Conservation (phyloP, 768 basidiomycete species). For the Boletellus ananas region DNA sequence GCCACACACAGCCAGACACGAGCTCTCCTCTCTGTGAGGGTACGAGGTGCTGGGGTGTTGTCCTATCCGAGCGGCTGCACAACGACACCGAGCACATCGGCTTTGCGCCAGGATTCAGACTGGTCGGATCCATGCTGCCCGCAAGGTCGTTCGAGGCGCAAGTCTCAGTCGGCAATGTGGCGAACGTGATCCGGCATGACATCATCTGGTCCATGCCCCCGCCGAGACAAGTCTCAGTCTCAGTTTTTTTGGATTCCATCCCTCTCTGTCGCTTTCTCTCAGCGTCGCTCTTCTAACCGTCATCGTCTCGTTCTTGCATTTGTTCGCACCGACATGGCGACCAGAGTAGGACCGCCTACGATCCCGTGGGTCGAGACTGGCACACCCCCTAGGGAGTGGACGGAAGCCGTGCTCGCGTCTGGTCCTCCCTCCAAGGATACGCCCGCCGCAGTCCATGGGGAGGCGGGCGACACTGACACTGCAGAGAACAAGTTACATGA, state of each 20-base stretch:
- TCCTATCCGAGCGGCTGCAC: too few relatives aligned
- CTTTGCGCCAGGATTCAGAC: too few relatives aligned
- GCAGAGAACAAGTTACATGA: neutral
- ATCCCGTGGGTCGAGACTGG: slow-evolving; percentile 18
- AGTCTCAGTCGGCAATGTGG: slow-evolving; percentile 7
- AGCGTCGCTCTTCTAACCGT: neutral
- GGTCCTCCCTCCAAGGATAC: neutral
- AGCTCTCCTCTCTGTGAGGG: too few relatives aligned
- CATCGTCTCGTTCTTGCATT: neutral
- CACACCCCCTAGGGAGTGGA: slow-evolving; percentile 16
- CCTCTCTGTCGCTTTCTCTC: too few relatives aligned
- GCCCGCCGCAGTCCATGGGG: neutral
- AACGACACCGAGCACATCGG: too few relatives aligned
- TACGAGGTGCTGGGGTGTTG: too few relatives aligned
- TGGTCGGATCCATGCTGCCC: too few relatives aligned
- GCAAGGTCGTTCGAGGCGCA: too few relatives aligned
- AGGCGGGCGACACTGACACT: neutral
- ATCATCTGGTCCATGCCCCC: slow-evolving; percentile 17
- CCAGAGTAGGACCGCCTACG: slow-evolving; percentile 8
- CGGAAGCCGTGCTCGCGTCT: slow-evolving; percentile 17
- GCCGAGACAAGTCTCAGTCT: too few relatives aligned
- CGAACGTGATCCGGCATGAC: slow-evolving; percentile 19
- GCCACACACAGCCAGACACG: too few relatives aligned
- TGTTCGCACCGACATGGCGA: slow-evolving; percentile 8
- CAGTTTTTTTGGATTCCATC: too few relatives aligned